Base-by-base conservation (phyloP, 73 alveolate species). In the Effrenium voratum region DNA sequence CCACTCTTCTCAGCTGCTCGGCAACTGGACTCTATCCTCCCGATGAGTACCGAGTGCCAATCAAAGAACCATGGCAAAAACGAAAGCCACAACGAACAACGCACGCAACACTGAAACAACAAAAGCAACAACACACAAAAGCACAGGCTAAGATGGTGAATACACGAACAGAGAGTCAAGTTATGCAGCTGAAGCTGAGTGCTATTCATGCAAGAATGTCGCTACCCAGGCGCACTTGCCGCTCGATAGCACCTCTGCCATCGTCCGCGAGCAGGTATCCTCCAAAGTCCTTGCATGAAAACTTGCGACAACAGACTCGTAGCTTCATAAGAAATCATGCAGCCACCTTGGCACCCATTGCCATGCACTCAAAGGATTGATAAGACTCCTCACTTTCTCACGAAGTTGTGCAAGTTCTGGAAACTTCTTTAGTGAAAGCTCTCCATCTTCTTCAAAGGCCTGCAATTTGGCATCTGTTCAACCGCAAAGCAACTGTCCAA, bases 401-500 rank as follows among this genome's bases (percentile, higher is more conserved):
- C 97, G 86, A 38, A 92, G 98, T 81, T 52, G 76, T 5, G 82
- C 98, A 2, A 92, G 59, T 40, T 92, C 98, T 28, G 98, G 98
- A 34, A 92, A 92, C 49, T 92, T 92, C 82, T 92, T 92, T 47
- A 55, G 8, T 24, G 98, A 92, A 19, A 92, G 92, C 98, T 92
- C 98, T 34, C 86, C 87, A 45, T 90, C 97, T 44, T 90, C 97
- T 34, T 90, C 86, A 41, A 90, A 90, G 44, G 97, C 97, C 95
- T 85, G 15, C 44, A 66, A 19, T 22, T n/a, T n/a, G n/a, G n/a
- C n/a, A n/a, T n/a, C n/a, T n/a, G n/a, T n/a, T n/a, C n/a, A n/a
- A n/a, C n/a, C n/a, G n/a, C n/a, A 47, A 45, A 19, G 45, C 28
- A 16, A n/a, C 85, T 34, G 32, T 28, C 59, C 41, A 43, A 26